A percentile compares a stretch with the other conserved stretches of the same genome.
Evolutionary conservation across 192 early-diverging fungal genomes (phyloP).

Genomic region (Polychytrium aggregatum): DNA sequence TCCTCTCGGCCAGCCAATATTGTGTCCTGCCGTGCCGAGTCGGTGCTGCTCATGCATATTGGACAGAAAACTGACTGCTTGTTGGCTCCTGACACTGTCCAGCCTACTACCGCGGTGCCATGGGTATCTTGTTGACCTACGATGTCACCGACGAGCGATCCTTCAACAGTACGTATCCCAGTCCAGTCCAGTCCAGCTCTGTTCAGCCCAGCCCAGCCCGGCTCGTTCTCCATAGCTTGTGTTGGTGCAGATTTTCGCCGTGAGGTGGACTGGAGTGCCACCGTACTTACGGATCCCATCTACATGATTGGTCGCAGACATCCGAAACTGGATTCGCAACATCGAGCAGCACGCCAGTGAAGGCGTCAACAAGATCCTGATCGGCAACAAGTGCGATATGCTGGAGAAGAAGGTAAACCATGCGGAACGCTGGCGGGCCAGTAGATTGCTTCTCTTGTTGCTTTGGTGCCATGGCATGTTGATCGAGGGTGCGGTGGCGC

Average conservation of each 20-base stretch:
- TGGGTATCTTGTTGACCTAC: slow-evolving; percentile 97
- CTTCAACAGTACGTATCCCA: slow-evolving; percentile 77
- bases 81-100: background rate
- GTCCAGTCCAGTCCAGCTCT: too few species aligned
- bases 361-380: slow-evolving; percentile 96
- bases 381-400: slow-evolving; percentile 99
- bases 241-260: too few species aligned
- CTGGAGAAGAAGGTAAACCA: slow-evolving; percentile 72
- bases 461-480: background rate
- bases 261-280: too few species aligned
- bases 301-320: slow-evolving; percentile 43
- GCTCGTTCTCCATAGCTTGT: too few species aligned
- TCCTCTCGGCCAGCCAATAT: background rate
- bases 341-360: slow-evolving; percentile 99
- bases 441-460: background rate
- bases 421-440: background rate
- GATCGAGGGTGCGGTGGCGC: too few species aligned
- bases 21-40: background rate
- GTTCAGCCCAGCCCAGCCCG: too few species aligned
- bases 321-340: slow-evolving; percentile 99
- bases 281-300: too few species aligned
- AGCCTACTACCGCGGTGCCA: slow-evolving; percentile 99
- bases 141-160: slow-evolving; percentile 98
- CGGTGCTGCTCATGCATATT: background rate
- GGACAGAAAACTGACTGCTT: background rate